Evolutionary conservation across 352 stramenopile species (phyloP).

Genomic region (Phytopythium aichiense): DNA sequence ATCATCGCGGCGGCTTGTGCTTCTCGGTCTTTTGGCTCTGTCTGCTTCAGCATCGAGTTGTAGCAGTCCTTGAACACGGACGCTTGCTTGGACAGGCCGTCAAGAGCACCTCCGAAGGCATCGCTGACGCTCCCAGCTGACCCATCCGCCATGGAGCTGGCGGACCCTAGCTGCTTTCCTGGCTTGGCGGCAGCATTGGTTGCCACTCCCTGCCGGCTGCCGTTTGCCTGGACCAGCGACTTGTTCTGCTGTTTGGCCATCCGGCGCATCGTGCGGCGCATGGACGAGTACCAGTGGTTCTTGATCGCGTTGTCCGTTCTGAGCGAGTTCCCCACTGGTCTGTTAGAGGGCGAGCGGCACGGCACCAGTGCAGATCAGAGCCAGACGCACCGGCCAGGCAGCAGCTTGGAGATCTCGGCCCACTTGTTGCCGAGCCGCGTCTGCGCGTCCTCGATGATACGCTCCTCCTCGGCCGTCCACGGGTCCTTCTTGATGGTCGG

Average conservation of each 20-base stretch:
- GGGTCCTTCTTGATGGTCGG: constrained; percentile 86
- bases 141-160: constrained; percentile 9
- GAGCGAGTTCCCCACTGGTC: not conserved
- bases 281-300: constrained; percentile 91
- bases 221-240: constrained; percentile 26
- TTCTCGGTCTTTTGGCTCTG: constrained; percentile 20
- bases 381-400: constrained; percentile 81
- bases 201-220: constrained; percentile 5
- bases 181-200: constrained; percentile 27
- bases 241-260: constrained; percentile 88
- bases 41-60: constrained; percentile 59
- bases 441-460: constrained; percentile 88
- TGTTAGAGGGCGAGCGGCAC: not conserved
- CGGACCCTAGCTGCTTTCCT: constrained; percentile 17
- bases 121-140: not conserved
- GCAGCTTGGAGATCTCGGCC: constrained; percentile 97
- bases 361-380: not conserved
- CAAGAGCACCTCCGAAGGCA: not conserved
- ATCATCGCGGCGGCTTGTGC: not conserved
- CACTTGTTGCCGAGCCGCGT: constrained; percentile 95
- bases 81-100: constrained; percentile 40
- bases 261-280: constrained; percentile 86
- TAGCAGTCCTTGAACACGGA: constrained; percentile 77
- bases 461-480: constrained; percentile 88
- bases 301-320: constrained; percentile 89